Evolutionary conservation across 2,329 filamentous ascomycete genomes (phyloP), one percentile per base, ranked within the genome.

Genomic region (Xylariaceae sp.): DNA sequence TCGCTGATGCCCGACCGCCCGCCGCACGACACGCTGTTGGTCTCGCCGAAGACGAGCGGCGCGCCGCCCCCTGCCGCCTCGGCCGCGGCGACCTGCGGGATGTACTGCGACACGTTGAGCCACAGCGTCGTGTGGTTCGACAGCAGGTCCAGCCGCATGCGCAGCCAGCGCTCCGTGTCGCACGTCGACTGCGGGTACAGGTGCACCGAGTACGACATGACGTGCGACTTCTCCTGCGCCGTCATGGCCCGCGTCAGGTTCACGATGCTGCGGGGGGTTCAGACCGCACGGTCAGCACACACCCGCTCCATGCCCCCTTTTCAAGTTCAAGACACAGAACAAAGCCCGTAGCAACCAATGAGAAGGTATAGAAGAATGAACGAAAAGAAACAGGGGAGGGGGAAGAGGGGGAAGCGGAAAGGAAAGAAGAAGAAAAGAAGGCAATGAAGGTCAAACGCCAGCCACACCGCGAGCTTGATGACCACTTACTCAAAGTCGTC

Each of bases 11-110:
- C 65, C 12, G 53, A 51, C 4, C 49, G 48, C 31, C 60, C 60
- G 13, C 55, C 51, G 42, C 59, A 60, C 29, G 53, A 57, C n/a
- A 60, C 50, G 11, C 57, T 61, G 47, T 69, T 68, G 2, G 64
- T 68, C 53, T 70, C 67, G 17, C 65, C 66, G 44, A 70, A 59
- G 19, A 68, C 53, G 23, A 63, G 53, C 0, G 55, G 45, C 26
- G 59, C 59, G 22, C 59, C 56, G 27, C 24, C 24, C 7, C 12
- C 39, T 16, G 56, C 48, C 0, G 42, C 45, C 15, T 51, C 47
- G 1, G 63, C 59, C 3, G 59, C 56, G 2, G 47, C 44, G 2
- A 60, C 47, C 19, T 63, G 48, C 2, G 57, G 51, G 11, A 38
- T 47, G 37, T 50, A 52, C 32, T 53, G 53, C 26, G 57, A 57